phyloP scores from a whole-genome alignment of 192 early-diverging fungal species.

The Rhizophlyctis rosea region DNA sequence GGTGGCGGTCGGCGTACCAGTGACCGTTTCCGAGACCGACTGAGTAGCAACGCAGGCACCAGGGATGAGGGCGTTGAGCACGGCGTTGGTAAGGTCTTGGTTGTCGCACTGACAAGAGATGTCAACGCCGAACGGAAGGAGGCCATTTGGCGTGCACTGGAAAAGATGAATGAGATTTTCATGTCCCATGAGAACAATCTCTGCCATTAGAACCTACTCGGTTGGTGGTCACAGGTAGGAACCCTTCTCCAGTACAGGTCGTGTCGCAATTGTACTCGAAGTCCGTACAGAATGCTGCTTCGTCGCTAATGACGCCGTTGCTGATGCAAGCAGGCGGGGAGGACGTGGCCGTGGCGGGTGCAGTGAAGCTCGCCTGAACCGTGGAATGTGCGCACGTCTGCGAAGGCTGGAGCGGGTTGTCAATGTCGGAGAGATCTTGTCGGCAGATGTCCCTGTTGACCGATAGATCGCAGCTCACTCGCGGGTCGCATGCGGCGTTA shows the following conservation, averaged over 20 bases:
- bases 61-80: neutral
- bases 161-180: neutral
- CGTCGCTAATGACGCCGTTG: neutral
- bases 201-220: neutral
- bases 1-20: neutral
- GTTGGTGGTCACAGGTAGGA: neutral
- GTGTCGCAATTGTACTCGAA: neutral
- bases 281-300: neutral
- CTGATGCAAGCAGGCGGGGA: neutral
- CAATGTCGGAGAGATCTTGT: slow-evolving; percentile 5
- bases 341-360: neutral
- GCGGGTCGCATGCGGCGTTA: slow-evolving; percentile 22
- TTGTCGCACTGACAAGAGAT: neutral
- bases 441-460: slow-evolving; percentile 8
- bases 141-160: neutral
- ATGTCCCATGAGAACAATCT: neutral
- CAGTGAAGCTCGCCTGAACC: neutral
- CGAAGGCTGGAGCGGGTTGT: neutral
- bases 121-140: neutral
- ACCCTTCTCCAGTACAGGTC: neutral
- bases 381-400: neutral
- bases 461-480: slow-evolving; percentile 10
- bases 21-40: neutral
- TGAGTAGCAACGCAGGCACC: neutral
- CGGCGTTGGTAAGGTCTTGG: neutral